Percentiles rank a stretch among this genome's conserved stretches.
Conservation (phyloP, 2,329 filamentous ascomycete species). For the Aspergillus fructus region DNA sequence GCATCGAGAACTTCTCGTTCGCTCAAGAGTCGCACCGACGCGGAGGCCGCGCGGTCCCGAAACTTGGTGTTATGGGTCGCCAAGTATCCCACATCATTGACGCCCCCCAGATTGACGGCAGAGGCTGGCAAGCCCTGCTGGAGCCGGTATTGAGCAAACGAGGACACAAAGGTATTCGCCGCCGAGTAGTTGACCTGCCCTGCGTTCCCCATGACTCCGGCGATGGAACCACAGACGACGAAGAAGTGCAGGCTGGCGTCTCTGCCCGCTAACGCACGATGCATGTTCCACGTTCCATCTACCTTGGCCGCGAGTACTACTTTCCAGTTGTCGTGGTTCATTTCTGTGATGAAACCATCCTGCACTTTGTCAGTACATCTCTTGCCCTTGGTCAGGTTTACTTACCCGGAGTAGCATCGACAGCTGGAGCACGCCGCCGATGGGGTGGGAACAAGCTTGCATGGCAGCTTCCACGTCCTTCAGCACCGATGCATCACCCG, state of each 20-base stretch:
- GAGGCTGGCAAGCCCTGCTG: slow-evolving; percentile 14
- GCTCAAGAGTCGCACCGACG: neutral
- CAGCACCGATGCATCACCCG: slow-evolving; percentile 7
- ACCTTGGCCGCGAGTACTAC: slow-evolving; percentile 10
- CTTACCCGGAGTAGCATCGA: slow-evolving; percentile 14
- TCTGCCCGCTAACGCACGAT: neutral
- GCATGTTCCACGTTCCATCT: slow-evolving; percentile 17
- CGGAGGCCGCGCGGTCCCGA: neutral
- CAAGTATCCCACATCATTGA: slow-evolving; percentile 23
- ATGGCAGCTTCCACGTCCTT: slow-evolving; percentile 7
- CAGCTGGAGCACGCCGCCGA: slow-evolving; percentile 20
- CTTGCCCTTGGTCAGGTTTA: neutral
- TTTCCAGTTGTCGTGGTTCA: slow-evolving; percentile 10
- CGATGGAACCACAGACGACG: slow-evolving; percentile 14
- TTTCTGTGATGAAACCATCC: slow-evolving; percentile 8
- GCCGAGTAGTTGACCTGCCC: slow-evolving; percentile 35
- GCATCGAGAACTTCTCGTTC: neutral
- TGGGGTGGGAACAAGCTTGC: neutral
- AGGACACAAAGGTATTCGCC: slow-evolving; percentile 22
- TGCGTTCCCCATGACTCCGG: slow-evolving; percentile 32
- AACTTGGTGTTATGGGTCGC: neutral
- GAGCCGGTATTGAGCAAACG: slow-evolving; percentile 22
- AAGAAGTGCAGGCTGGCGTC: slow-evolving; percentile 10
- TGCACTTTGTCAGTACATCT: neutral
- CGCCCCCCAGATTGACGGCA: slow-evolving; percentile 21